A percentile compares a stretch with the other conserved stretches of the same genome.
Conservation (phyloP, 2,329 filamentous ascomycete species). For the Sporothrix inflata region DNA sequence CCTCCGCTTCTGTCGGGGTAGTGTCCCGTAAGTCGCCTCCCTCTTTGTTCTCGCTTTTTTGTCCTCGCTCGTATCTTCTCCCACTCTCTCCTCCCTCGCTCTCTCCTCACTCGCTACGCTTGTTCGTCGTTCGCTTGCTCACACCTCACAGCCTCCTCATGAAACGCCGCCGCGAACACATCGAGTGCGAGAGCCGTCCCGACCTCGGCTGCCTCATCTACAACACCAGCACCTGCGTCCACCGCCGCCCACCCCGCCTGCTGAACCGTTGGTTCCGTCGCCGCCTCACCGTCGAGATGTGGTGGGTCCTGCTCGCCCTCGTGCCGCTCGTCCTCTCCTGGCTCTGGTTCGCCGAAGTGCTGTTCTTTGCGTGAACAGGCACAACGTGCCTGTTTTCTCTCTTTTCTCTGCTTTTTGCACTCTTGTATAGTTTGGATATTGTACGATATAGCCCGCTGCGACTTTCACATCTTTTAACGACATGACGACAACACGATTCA, state of each 20-base stretch:
- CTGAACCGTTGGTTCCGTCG: conserved; percentile 51
- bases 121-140: background rate
- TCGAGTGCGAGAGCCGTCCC: conserved; percentile 62
- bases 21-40: conserved; percentile 60
- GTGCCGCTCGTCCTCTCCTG: conserved; percentile 47
- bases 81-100: background rate
- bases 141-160: conserved; percentile 56
- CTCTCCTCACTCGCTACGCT: background rate
- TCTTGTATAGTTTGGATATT: conserved; percentile 1
- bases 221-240: conserved; percentile 52
- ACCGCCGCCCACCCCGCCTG: conserved; percentile 51
- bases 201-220: conserved; percentile 60
- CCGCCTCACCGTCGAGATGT: conserved; percentile 51
- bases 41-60: background rate
- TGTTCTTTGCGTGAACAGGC: background rate
- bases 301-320: conserved; percentile 53
- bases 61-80: background rate
- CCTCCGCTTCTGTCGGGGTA: conserved; percentile 62
- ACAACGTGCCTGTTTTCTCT: background rate
- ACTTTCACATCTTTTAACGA: background rate
- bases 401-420: background rate
- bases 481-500: conserved; percentile 4
- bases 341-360: conserved; percentile 42
- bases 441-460: background rate
- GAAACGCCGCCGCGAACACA: conserved; percentile 61